Evolutionary conservation across 768 basidiomycete species (phyloP), one percentile per base, ranked within the genome.

Genomic region (Pleurotus cornucopiae): DNA sequence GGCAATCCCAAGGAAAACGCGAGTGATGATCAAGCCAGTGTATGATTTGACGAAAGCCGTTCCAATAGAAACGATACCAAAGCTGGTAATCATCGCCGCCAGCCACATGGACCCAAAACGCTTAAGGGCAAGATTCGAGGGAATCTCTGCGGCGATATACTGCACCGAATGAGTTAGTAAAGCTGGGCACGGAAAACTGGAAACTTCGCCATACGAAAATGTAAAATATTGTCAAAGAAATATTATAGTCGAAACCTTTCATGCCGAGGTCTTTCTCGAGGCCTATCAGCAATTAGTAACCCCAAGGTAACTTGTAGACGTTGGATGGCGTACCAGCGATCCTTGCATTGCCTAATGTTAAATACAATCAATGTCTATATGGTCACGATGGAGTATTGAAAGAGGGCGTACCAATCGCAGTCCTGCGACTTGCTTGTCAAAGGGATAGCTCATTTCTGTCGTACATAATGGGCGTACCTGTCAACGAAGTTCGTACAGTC

Each of bases 111-210:
- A 72, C 4, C 76, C 76, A 55, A 73, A 71, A 25, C 63, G 70
- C 57, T 77, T 78, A 30, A 77, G 64, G 2, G 67, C 65, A 3
- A 78, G 67, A 53, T 78, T 78, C 18, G 75, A 74, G 1, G 76
- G 76, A 11, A 76, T 67, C 55, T 76, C 75, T 1, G 70, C 61
- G 45, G 67, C 54, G 43, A 71, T 72, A 54, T 69, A 75, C 75
- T 77, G 52, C 46, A 9, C 13, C 41, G 21, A 52, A 12, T 53
- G 45, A 14, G 37, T 14, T 12, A 12, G 16, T 52, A 7, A 34
- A 39, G 43, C 43, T n/a, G 16, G 44, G 20, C 16, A 49, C 4
- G 11, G 9, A 40, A 44, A 0, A 13, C 56, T 12, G 20, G 41
- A 40, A 46, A 49, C 40, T 30, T 52, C 18, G 3, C 54, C 61